phyloP scores from a whole-genome alignment of 129 eudicot genomes.

The Smallanthus sonchifolius region DNA sequence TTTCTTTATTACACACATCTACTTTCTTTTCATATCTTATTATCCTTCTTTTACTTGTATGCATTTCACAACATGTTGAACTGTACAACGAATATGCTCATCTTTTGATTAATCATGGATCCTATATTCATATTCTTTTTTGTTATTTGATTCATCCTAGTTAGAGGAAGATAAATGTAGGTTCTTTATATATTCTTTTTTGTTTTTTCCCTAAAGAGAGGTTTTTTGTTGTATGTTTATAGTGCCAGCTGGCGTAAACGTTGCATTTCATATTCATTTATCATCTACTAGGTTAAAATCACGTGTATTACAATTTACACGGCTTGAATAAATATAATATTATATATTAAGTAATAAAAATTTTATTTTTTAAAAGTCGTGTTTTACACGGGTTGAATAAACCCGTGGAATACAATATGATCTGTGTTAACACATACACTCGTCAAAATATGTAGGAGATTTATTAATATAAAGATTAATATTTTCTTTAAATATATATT shows the following conservation, averaged over 20 bases:
- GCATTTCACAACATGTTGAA: neutral
- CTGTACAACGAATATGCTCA: neutral
- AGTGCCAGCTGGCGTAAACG: neutral
- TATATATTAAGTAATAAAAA: no score
- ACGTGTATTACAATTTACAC: no score
- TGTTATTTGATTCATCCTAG: neutral
- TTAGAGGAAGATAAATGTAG: neutral
- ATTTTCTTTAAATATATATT: no score
- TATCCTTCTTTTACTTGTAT: neutral
- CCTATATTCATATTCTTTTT: neutral
- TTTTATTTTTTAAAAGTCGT: no score
- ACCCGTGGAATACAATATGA: no score
- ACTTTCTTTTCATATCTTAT: neutral
- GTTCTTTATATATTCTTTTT: neutral
- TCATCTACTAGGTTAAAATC: no score
- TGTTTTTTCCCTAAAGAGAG: neutral
- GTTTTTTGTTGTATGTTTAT: neutral
- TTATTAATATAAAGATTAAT: no score
- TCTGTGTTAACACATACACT: no score
- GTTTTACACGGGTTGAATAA: no score
- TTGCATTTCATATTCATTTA: neutral
- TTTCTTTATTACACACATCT: neutral
- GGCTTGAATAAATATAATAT: no score
- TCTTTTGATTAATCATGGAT: neutral
- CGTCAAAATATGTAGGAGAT: no score